Base-by-base conservation (phyloP, 768 basidiomycete genomes). In the Lactifluus subvellereus region DNA sequence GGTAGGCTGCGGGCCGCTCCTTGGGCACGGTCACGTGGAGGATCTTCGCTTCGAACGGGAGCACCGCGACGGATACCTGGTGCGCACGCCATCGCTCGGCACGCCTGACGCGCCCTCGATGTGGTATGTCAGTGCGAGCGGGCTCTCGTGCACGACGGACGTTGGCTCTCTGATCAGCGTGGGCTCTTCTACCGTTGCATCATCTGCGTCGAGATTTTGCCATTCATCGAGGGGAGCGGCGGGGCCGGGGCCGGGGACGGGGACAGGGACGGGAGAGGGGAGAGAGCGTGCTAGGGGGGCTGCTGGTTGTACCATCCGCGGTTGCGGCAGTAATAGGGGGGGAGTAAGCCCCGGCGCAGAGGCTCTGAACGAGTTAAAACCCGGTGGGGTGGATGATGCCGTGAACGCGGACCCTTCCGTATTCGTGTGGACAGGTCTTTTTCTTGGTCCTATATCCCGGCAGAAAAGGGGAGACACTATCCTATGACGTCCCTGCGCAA, bases 61-160 rank as follows among this genome's bases (percentile, higher is more conserved):
- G 72, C 5, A 77, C 69, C 0, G 82, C 80, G 45, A 85, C 74
- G 18, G 79, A 75, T 5, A 85, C 83, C 56, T 82, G 80, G 68
- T 86, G 84, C 22, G 74, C 5, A 77, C 71, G 0, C 80, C 82
- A 68, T 85, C 84, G 57, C 78, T 81, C 0, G 84, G 82, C 54
- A 86, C 78, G n/a, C 75, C 79, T 0, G 80, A 78, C 9, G 72
- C 68, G 1, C 81, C 82, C 32, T 78, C 77, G 22, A 86, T 81
- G 20, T 77, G 70, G 62, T 80, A 86, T 1, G 80, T 77, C 14
- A 81, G 73, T 0, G 82, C 78, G 27, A 84, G 73, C 1, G 84
- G 79, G 0, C 80, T 83, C 68, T 83, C 80, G 9, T 73, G 77
- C 22, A 82, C 77, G 16, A 79, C 69, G 3, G 81, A 78, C 16